Base-by-base conservation (phyloP, 176 grass and related monocot species). In the Juncus inflexus region DNA sequence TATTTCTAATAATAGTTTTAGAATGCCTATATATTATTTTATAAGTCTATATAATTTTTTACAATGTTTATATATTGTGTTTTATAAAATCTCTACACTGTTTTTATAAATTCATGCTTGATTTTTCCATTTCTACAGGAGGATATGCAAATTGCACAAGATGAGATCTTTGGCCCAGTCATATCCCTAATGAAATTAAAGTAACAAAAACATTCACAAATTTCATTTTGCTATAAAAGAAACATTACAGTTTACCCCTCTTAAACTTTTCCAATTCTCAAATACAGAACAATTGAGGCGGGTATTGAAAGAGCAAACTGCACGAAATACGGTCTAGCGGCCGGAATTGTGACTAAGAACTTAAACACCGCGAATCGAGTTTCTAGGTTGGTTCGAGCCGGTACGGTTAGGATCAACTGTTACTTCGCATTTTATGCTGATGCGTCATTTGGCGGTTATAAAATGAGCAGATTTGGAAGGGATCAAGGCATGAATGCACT, bases 391-490 rank as follows among this genome's bases (percentile, higher is more conserved):
- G 81, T 94, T 65, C 78, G 76, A 5, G 81, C 89, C 0, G 90
- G 90, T 35, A 88, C 81, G 0, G 55, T 94, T 16, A 88, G 90
- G 90, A 79, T 94, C 36, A 94, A 94, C 72, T 88, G 90, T 72
- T 94, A 94, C 76, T 94, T 83, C 63, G 85, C 72, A 37, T 94
- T 94, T 66, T 81, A 94, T 54, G 78, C 84, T 6, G 90, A 89
- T 42, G 83, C 81, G 40, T 84, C 90, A 0, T 94, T 94, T 39
- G 85, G 90, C 6, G 85, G 90, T 0, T 94, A 83, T 81, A 94
- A 89, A 78, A 94, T 94, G 90, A 94, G 85, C 47, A 84, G 90
- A 0, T 94, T 94, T 42, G 90, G 90, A 42, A 63, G 82, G 76
- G 90, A 94, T 70, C 81, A 85, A 28, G 90, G 90, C 56, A 57